Conservation (phyloP, 768 basidiomycete genomes). For the Lentinus brumalis region DNA sequence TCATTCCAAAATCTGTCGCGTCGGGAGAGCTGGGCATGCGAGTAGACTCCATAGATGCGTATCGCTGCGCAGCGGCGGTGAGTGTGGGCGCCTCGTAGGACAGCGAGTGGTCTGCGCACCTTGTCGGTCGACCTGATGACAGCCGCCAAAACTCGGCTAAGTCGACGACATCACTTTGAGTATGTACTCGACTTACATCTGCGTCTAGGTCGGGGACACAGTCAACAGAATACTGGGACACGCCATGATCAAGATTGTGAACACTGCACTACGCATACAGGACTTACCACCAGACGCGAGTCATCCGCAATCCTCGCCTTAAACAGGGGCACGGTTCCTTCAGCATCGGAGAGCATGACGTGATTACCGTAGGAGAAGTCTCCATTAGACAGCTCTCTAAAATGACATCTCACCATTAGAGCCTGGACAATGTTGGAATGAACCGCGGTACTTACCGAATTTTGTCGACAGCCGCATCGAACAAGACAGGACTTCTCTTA, state of each 20-base stretch:
- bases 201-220: conserved; percentile 22
- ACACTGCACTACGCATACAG: conserved; percentile 24
- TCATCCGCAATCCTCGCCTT: conserved; percentile 64
- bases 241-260: not conserved
- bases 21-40: conserved; percentile 44
- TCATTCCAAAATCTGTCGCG: conserved; percentile 42
- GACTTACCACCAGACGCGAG: conserved; percentile 26
- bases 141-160: too few species aligned
- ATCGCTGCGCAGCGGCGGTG: conserved; percentile 34
- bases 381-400: conserved; percentile 67
- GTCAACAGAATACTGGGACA: conserved; percentile 17
- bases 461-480: conserved; percentile 60
- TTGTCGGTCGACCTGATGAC: not conserved
- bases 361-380: conserved; percentile 71
- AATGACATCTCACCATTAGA: not conserved
- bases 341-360: conserved; percentile 49
- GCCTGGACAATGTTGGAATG: not conserved
- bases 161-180: too few species aligned
- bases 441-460: conserved; percentile 48
- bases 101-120: too few species aligned
- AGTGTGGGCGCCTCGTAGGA: too few species aligned
- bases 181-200: conserved; percentile 8
- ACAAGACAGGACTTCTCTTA: conserved; percentile 44
- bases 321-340: conserved; percentile 55
- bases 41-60: conserved; percentile 51